Percentiles rank a stretch among this genome's conserved stretches.
These are phyloP conservation scores for Diaporthe citrichinensis DNA, from an alignment of 2,329 filamentous ascomycete genomes.

Conservation along the genomic window DNA sequence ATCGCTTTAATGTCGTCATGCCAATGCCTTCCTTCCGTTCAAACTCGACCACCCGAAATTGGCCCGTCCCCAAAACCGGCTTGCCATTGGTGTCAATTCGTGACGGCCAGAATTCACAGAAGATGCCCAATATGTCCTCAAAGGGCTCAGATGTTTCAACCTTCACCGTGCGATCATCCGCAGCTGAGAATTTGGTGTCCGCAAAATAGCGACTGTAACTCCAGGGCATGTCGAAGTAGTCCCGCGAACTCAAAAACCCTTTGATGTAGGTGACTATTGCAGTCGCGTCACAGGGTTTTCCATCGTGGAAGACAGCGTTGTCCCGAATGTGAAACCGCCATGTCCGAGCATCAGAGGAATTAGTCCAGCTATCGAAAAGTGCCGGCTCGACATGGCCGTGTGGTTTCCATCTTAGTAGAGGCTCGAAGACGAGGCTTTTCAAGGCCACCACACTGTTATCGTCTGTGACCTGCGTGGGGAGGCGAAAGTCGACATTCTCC, in stretches of 20 bases:
- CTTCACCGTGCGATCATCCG: neutral
- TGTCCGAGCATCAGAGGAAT: neutral
- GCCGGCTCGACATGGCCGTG: neutral
- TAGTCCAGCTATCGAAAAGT: neutral
- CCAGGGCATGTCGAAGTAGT: constrained; percentile 2
- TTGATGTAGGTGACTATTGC: neutral
- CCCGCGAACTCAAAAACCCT: neutral
- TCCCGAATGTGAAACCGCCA: neutral
- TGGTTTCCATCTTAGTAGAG: neutral
- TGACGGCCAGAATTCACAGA: neutral
- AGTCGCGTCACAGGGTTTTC: neutral
- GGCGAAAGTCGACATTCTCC: neutral
- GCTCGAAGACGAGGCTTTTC: constrained; percentile 1
- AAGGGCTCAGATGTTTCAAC: neutral
- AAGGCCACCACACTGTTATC: neutral
- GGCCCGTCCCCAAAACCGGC: neutral
- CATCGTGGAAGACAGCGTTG: neutral
- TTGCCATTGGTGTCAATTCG: neutral
- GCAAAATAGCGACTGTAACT: neutral
- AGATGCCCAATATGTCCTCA: neutral
- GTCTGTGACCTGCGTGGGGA: neutral
- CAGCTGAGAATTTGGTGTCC: neutral
- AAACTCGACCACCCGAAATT: neutral
- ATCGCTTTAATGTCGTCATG: neutral
- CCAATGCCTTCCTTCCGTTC: neutral